Evolutionary conservation across 2,329 filamentous ascomycete genomes (phyloP), one percentile per base, ranked within the genome.

Genomic region (Pseudogymnoascus sp.): DNA sequence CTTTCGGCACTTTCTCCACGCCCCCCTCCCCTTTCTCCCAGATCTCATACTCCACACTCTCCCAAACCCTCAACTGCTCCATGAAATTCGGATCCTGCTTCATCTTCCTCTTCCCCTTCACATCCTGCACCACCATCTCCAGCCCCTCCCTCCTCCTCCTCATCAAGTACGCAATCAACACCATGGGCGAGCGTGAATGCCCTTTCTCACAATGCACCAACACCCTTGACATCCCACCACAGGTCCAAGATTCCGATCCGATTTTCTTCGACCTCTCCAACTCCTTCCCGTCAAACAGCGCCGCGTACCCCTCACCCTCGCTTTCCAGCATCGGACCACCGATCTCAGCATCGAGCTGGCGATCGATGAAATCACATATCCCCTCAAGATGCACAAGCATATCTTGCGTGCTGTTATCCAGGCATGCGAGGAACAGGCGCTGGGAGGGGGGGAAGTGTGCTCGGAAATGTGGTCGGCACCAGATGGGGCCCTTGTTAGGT

Each of bases 11-110:
- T 14, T 25, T 66, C 31, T 60, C 66, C 11, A 67, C 65, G 14
- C 25, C 61, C 37, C 73, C 71, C 4, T 25, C 23, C 23, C 23
- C 23, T 25, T 25, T 25, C 60, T 70, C 66, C 73, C 70, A 75
- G 5, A 73, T 62, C 7, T 69, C 28, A 56, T 73, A 73, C 16
- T 63, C 65, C 4, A 72, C 67, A 12, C 69, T 68, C 47, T 69
- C 69, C 73, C 72, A 75, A n/a, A 75, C 67, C 18, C 62, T 62
- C 23, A 75, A 67, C 64, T 75, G 73, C 47, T 69, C 71, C 37
- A 71, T 65, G 62, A 75, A 74, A 63, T 70, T 74, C n/a, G 61
- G 59, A 31, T 68, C 71, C 8, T 71, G 72, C 56, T 67, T 67
- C 21, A 73, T 66, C 31, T 62, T 64, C 21, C 71, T 67, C 38